Conservation (phyloP, 129 eudicot genomes). For the Flaveria trinervia region DNA sequence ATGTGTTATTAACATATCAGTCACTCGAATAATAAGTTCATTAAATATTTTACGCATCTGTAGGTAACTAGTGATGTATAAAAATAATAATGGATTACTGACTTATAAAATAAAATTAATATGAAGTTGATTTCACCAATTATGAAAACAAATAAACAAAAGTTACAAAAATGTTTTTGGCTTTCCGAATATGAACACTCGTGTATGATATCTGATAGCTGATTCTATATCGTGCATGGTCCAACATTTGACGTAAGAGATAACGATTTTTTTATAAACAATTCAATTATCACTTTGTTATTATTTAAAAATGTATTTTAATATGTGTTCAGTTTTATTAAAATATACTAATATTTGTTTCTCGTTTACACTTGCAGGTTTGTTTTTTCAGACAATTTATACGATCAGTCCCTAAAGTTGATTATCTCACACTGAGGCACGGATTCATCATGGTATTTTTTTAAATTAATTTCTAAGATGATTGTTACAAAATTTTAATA, state of each 20-base stretch:
- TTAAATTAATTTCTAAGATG: neutral
- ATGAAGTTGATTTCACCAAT: neutral
- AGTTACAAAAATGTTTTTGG: neutral
- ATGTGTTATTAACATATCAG: neutral
- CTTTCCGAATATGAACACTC: neutral
- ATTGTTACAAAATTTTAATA: neutral
- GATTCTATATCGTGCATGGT: neutral
- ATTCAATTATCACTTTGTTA: neutral
- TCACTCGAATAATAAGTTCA: neutral
- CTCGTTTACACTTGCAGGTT: constrained; percentile 34
- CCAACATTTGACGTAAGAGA: neutral
- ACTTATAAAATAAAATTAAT: neutral
- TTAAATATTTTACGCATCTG: neutral
- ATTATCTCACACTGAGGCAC: constrained; percentile 58
- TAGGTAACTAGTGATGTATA: too few relatives aligned
- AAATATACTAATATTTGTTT: neutral
- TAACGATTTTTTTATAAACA: neutral
- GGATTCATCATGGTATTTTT: constrained; percentile 55
- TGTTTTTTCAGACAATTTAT: constrained; percentile 61
- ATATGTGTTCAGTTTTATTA: neutral
- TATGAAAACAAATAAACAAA: neutral
- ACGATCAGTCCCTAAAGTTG: constrained; percentile 56
- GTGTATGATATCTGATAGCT: neutral
- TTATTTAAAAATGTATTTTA: neutral
- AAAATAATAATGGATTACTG: neutral